Base-by-base conservation (phyloP, 2,329 filamentous ascomycete species). In the Trichophyton benhamiae region DNA sequence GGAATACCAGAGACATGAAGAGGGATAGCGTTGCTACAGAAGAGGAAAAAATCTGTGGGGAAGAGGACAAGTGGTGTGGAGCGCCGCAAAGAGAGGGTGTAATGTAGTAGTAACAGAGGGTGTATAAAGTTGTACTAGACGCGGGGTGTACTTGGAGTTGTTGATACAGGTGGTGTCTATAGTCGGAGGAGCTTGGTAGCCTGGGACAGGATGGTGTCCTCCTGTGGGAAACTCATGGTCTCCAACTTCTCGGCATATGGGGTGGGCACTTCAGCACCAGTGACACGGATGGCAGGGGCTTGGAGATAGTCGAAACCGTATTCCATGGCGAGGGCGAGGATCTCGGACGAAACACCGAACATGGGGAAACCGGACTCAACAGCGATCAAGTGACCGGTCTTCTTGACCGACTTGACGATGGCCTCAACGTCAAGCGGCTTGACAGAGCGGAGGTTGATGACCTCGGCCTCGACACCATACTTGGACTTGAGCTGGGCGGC, bases 231-330 rank as follows among this genome's bases (percentile, higher is more conserved):
- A 71, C 82, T 82, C 89, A 99, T 87, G 78, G 94, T 86, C 83
- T 99, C 94, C 62, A 99, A 83, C 74, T 89, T 89, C 77, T 87
- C 82, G 63, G 94, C 92, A 74, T 99, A 97, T 42, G 94, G 94
- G 6, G 94, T 99, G 58, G 94, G 94, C 11, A 99, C 94, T 76
- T 99, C 94, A 66, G 94, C 92, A 75, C 94, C 94, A 63, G 94
- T 97, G 71, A 99, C 86, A 76, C 94, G 87, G 76, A 92, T 88
- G 64, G 91, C 94, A 57, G 94, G 94, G 61, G 91, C 90, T 72
- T 96, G 87, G 67, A 99, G 87, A 80, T 95, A 97, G 80, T 99
- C 94, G 73, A 97, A 99, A 66, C 85, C 91, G 77, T 97, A 99
- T 79, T 99, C 94, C 87, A 95, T 95, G 65, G 90, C 87, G 64